Base-by-base conservation (phyloP, 176 grass and related monocot genomes). In the Juncus inflexus region DNA sequence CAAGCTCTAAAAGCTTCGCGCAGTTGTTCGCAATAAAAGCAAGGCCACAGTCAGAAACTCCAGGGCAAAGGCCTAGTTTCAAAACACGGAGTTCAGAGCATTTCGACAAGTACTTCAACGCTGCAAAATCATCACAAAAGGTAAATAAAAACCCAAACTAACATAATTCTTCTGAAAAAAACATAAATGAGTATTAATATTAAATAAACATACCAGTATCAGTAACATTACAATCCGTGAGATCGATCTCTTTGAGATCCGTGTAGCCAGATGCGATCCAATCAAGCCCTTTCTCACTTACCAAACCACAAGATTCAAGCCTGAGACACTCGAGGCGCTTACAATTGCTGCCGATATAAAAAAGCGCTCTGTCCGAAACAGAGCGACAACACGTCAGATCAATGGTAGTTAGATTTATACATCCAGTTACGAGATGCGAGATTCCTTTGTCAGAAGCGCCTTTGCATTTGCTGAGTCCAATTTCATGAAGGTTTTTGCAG, bases 401-500 rank as follows among this genome's bases (percentile, higher is more conserved):
- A 70, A 99, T 82, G 60, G 64, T 78, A 55, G 61, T 89, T 67
- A 99, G 67, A 77, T 82, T n/a, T 39, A 62, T 63, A 66, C 94
- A 89, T 7, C 6, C 61, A 49, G 52, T 52, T 64, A 99, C 88
- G n/a, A 99, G 88, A 9, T 61, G 71, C 68, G 85, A 89, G 35
- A 99, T 80, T 59, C 88, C 82, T 72, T 89, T 79, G 65, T 99
- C 88, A 5, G 88, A 89, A 76, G 89, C 88, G 40, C 71, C 80
- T 0, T 74, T 75, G 72, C 94, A 92, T 84, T 99, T 99, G 74
- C 88, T 84, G 56, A 99, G 88, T 70, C 94, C 83, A 69, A 99
- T 83, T 77, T 92, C 85, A 41, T 79, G 63, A 64, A 99, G 83
- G 50, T 89, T 89, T 73, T 53, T 82, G 77, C 94, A 99, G 55